Evolutionary conservation across 495 filamentous ascomycete genomes (phyloP).

Genomic region (Neurospora sp.): DNA sequence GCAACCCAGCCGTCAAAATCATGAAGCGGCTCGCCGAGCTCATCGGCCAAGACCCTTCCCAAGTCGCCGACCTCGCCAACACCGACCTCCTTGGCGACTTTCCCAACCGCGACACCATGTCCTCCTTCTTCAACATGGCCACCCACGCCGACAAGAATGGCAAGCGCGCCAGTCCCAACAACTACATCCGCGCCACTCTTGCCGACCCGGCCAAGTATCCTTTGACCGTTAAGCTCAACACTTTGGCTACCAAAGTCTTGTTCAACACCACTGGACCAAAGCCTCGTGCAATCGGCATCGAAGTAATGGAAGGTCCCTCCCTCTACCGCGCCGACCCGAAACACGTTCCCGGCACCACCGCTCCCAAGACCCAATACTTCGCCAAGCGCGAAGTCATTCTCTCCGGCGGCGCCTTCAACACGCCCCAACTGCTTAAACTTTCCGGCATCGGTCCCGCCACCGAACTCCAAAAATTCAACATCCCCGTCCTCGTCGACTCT

Average conservation of each 20-base stretch:
- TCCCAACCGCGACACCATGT: slow-evolving; percentile 26
- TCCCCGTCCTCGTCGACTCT: slow-evolving; percentile 38
- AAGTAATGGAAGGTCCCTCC: slow-evolving; percentile 30
- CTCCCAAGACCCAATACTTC: slow-evolving; percentile 18
- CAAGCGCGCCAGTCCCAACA: slow-evolving; percentile 32
- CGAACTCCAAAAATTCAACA: slow-evolving; percentile 33
- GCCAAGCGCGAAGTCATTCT: slow-evolving; percentile 46
- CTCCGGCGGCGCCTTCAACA: slow-evolving; percentile 44
- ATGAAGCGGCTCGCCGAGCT: slow-evolving; percentile 22
- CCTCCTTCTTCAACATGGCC: slow-evolving; percentile 35
- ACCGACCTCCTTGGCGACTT: slow-evolving; percentile 32
- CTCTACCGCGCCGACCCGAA: slow-evolving; percentile 37
- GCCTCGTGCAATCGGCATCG: slow-evolving; percentile 35
- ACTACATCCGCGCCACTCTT: slow-evolving; percentile 34
- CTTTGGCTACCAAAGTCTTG: slow-evolving; percentile 37
- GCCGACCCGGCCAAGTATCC: slow-evolving; percentile 35
- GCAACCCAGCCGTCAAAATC: slow-evolving; percentile 18
- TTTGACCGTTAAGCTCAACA: slow-evolving; percentile 36
- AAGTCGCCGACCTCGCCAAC: slow-evolving; percentile 19
- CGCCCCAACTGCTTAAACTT: slow-evolving; percentile 49
- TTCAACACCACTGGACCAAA: slow-evolving; percentile 19
- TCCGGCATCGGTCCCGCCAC: slow-evolving; percentile 33
- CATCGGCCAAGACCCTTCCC: slow-evolving; percentile 26
- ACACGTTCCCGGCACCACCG: slow-evolving; percentile 20
- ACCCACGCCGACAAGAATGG: slow-evolving; percentile 29